These are phyloP conservation scores for Leucocoprinus gongylophorus DNA, from an alignment of 1,284 basidiomycete species.

Conservation along the genomic window DNA sequence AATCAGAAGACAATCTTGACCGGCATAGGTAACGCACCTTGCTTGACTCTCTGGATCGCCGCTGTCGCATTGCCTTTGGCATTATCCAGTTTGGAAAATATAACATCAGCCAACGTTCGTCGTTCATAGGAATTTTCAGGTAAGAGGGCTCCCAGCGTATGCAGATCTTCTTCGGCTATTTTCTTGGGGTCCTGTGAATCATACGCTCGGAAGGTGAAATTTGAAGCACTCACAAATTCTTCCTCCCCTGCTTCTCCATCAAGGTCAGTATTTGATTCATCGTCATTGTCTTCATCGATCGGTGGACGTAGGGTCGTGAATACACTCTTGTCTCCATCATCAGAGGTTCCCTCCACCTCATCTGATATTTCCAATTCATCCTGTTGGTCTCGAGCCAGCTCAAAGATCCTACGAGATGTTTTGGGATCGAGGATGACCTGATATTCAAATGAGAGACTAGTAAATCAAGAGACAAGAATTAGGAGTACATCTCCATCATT, in stretches of 20 bases:
- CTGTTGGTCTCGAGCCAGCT: constrained; percentile 91
- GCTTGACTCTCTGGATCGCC: constrained; percentile 49
- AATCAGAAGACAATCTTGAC: not conserved
- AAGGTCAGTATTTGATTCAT: constrained; percentile 33
- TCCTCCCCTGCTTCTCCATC: constrained; percentile 43
- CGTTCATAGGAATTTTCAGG: constrained; percentile 68
- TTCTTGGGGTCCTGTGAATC: constrained; percentile 44
- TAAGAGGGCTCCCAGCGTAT: constrained; percentile 75
- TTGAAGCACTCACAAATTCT: constrained; percentile 47
- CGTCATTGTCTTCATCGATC: constrained; percentile 47
- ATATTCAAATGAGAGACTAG: constrained; percentile 3
- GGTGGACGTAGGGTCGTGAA: constrained; percentile 25
- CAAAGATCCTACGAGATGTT: constrained; percentile 85
- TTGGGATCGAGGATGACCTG: constrained; percentile 79
- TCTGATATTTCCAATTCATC: constrained; percentile 70
- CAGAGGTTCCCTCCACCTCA: constrained; percentile 37
- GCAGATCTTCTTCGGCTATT: constrained; percentile 84
- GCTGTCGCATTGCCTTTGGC: constrained; percentile 44
- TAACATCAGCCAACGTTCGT: constrained; percentile 89
- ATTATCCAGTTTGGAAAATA: constrained; percentile 85
- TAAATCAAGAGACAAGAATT: constrained; percentile 8
- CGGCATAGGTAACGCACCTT: constrained; percentile 34
- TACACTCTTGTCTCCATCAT: constrained; percentile 33
- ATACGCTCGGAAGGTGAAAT: not conserved
- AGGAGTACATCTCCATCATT: constrained; percentile 54